A percentile compares a stretch with the other conserved stretches of the same genome.
Evolutionary conservation across 805 yeast species (phyloP).

Genomic region (Starmerella etchellsii): DNA sequence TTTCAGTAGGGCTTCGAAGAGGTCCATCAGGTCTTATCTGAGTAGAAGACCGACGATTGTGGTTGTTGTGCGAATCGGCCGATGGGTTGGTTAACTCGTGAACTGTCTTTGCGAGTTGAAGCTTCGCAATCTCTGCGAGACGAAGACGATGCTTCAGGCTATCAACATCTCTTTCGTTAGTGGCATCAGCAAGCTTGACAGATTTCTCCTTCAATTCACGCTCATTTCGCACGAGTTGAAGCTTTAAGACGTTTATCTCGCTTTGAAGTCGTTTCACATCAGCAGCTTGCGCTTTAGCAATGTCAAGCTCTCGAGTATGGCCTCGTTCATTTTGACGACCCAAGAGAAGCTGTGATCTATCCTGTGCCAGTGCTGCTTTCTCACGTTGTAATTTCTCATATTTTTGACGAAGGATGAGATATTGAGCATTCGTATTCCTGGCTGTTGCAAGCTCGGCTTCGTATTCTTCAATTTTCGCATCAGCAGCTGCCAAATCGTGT

Average conservation of each 20-base stretch:
- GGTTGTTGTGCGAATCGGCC: neutral
- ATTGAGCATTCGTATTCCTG: conserved; percentile 6
- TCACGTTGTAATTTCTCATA: conserved; percentile 21
- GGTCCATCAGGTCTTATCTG: neutral
- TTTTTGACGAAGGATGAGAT: conserved; percentile 11
- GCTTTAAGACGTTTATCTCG: conserved; percentile 26
- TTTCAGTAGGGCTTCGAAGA: neutral
- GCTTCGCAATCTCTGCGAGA: conserved; percentile 19
- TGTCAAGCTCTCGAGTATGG: conserved; percentile 14
- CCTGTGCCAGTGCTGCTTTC: conserved; percentile 18
- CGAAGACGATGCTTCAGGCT: conserved; percentile 9
- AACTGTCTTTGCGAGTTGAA: conserved; percentile 16
- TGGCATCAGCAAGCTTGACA: conserved; percentile 14
- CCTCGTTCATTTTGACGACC: conserved; percentile 7
- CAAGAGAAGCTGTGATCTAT: conserved; percentile 15
- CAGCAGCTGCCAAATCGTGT: conserved; percentile 10
- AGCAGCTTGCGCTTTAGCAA: conserved; percentile 14
- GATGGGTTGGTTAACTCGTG: neutral
- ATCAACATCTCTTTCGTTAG: neutral
- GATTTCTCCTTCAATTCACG: conserved; percentile 21
- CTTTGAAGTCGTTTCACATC: conserved; percentile 18
- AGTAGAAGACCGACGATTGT: neutral
- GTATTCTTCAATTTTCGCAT: conserved; percentile 6
- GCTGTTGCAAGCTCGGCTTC: conserved; percentile 9
- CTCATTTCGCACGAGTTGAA: conserved; percentile 25